Base-by-base conservation (phyloP, 2,329 filamentous ascomycete genomes). In the Verticillium klebahnii region DNA sequence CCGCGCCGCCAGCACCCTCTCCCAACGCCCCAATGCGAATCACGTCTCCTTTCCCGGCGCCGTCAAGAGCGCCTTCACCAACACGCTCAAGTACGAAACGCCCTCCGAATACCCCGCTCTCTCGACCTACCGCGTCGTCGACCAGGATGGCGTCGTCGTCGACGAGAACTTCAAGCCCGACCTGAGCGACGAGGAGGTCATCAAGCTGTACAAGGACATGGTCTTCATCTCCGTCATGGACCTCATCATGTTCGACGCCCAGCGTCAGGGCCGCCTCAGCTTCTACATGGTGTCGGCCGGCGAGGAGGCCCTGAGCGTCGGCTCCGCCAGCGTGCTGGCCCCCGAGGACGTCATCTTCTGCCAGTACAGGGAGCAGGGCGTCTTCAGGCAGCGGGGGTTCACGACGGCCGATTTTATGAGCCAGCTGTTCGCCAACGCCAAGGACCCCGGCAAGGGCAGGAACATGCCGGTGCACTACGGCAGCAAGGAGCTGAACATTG, bases 401-500 rank as follows among this genome's bases (percentile, higher is more conserved):
- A 91, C 87, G 0, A 82, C 96, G 56, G 87, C 88, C 57, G 88
- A 98, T 63, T 98, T 98, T 71, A 98, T 99, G 95, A 90, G 87
- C 69, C 95, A 99, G 74, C 78, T 99, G 9, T 97, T 98, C 77
- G 88, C 93, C 23, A 98, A 97, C 72, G 84, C 80, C 60, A 85
- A 92, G 65, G 95, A 99, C 69, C 75, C 82, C 0, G 93, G 94
- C 1, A 85, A 83, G 63, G 95, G 93, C 1, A 87, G 94, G 65
- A 98, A 97, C 70, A 99, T 99, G 95, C 95, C 95, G 0, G 91
- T 98, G 15, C 95, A 99, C 76, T 99, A 98, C 71, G 93, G 93
- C 56, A 93, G 90, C 74, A 86, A 83, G 62, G 88, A 91, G 66
- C 80, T 96, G 62, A 92, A 97, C 68, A 93, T 97, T 70, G 90